phyloP scores from a whole-genome alignment of 192 early-diverging fungal species.

The Ramicandelaber brevisporus region DNA sequence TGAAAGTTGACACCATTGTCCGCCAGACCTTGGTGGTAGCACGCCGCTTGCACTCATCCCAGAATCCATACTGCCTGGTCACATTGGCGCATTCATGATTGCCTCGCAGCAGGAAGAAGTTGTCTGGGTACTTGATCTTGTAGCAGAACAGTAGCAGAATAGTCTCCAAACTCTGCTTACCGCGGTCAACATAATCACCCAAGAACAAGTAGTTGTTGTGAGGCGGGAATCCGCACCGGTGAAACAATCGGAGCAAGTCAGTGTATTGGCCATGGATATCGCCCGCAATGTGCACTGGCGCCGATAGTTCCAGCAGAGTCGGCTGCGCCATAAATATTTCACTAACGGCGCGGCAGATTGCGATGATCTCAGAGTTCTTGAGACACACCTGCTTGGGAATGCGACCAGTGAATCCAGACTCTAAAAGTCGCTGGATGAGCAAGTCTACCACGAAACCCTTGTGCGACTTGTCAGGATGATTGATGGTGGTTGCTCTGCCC shows the following conservation, averaged over 20 bases:
- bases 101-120: conserved; percentile 89
- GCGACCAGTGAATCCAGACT: conserved; percentile 44
- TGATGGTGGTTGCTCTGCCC: no score
- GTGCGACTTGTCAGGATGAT: conserved; percentile 17
- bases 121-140: conserved; percentile 92
- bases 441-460: conserved; percentile 59
- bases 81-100: conserved; percentile 92
- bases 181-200: conserved; percentile 94
- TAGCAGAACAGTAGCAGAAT: conserved; percentile 80
- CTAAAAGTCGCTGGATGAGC: conserved; percentile 60
- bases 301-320: conserved; percentile 43
- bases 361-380: conserved; percentile 60
- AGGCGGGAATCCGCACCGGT: conserved; percentile 82
- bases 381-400: conserved; percentile 57
- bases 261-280: conserved; percentile 93
- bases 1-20: conserved; percentile 81
- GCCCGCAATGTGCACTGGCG: conserved; percentile 57
- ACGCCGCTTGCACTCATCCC: conserved; percentile 88
- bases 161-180: conserved; percentile 84
- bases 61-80: conserved; percentile 86
- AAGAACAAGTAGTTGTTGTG: conserved; percentile 76
- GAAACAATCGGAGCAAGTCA: conserved; percentile 78
- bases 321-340: conserved; percentile 81
- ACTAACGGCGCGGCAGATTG: conserved; percentile 62
- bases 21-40: conserved; percentile 73